Evolutionary conservation across 208 protist genomes (phyloP).

Genomic region (Leishmania major): DNA sequence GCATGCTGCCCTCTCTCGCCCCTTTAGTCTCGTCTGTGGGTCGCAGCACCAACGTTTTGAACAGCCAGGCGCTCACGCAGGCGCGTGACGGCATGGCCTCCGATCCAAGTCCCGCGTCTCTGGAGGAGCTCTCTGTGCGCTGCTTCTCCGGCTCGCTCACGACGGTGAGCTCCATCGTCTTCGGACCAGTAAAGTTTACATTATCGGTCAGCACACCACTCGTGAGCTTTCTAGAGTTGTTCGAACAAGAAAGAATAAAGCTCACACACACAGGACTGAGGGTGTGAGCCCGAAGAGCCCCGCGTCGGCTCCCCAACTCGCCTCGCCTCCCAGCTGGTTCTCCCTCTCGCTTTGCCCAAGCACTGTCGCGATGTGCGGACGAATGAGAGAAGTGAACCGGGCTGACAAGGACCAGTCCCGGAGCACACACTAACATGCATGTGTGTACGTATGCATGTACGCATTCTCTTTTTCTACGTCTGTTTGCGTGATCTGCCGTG

Average conservation of each 20-base stretch:
- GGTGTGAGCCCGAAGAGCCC: not conserved
- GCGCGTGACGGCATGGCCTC: conserved; percentile 36
- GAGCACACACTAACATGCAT: not conserved
- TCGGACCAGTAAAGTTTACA: conserved; percentile 9
- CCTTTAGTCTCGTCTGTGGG: conserved; percentile 35
- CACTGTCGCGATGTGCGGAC: not conserved
- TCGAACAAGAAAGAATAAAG: not conserved
- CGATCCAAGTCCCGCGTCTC: not conserved
- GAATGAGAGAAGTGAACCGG: not conserved
- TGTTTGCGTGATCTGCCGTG: not conserved
- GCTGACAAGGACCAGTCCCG: not conserved
- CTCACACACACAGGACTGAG: no score
- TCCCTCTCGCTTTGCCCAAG: not conserved
- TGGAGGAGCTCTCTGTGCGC: conserved; percentile 22
- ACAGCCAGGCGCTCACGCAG: conserved; percentile 25
- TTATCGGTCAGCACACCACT: conserved; percentile 28
- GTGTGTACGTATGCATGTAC: not conserved
- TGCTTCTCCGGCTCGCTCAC: not conserved
- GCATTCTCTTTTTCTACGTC: not conserved
- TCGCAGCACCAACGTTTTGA: conserved; percentile 27
- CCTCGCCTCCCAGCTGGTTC: not conserved
- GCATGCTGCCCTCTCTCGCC: conserved; percentile 62
- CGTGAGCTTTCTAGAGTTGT: conserved; percentile 19
- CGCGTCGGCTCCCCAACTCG: not conserved
- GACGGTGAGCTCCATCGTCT: conserved; percentile 12